Evolutionary conservation across 179 eudicot species (phyloP), one percentile per base, ranked within the genome.

Genomic region (Beta corolliflora): DNA sequence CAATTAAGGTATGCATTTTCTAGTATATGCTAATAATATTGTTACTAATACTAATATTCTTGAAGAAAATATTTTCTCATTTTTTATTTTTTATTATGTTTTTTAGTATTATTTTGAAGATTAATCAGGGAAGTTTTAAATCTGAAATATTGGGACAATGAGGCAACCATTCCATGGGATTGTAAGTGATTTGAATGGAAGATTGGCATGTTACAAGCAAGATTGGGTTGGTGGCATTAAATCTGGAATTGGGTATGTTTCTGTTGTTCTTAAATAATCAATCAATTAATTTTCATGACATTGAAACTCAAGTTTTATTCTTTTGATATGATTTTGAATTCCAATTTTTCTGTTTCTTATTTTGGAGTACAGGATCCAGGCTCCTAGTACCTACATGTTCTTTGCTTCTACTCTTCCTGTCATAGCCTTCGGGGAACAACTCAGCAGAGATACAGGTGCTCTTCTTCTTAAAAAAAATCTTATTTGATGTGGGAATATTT

Each of bases 171-270:
- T 88, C 52, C 82, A 85, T 48, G 97, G 95, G 15, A 85, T 93
- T 74, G 50, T 46, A 46, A 76, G 79, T 53, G 95, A 93, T 84
- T 12, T 93, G 7, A 79, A 82, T 36, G 97, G 97, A 64, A 89
- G 97, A 83, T 65, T 82, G 71, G 69, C 82, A 11, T 92, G 93
- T 80, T 93, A 93, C 77, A 91, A 89, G 83, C 88, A 92, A 59
- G 95, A 93, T 82, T 93, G 97, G 97, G 72, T 82, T 59, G 83
- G 77, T 74, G 97, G 95, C 3, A 55, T 92, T 55, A 86, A 86
- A 71, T 89, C 97, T 4, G 97, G 97, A 75, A 11, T 88, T 14
- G 90, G 95, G 97, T 93, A 89, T 18, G 21, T 5, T 54, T 79
- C 21, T 23, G 1, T 14, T 18, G 7, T 14, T 55, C 5, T 14